Evolutionary conservation across 306 rosid genomes (phyloP), one percentile per base, ranked within the genome.

Genomic region (Chamaecrista fasciculata): DNA sequence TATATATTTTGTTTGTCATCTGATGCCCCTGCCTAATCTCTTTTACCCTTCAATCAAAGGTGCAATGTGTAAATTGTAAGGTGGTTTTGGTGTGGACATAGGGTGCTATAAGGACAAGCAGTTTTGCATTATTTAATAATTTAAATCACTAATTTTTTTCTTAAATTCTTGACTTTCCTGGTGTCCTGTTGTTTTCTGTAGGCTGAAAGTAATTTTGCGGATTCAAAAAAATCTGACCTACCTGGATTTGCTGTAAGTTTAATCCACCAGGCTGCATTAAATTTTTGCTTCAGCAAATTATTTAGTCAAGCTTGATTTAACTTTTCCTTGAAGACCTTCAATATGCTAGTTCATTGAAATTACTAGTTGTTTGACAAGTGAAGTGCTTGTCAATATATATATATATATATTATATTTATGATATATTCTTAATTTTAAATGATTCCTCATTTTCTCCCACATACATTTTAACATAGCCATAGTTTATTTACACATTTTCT

Each of bases 221-320:
- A 87, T 72, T 19, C 86, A 4, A 87, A 70, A 84, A 87, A 85
- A 80, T 60, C 86, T 21, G 93, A 87, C 4, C 76, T 87, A 69
- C 93, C 93, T 73, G 87, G 85, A 78, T 87, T 70, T 76, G 89
- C 87, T 67, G 93, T 87, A 78, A 69, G 93, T 78, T 71, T 72
- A 34, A 23, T 67, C 49, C 43, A 20, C 52, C 31, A 3, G 26
- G 9, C 73, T 60, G 46, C 53, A 33, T 7, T 57, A 44, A 11
- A 61, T 76, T 28, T 36, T 69, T 69, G n/a, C 26, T 76, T 72
- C 68, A 42, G 20, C 37, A 39, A 53, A 19, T 52, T 40, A 69
- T 52, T 16, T 6, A 53, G 46, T 42, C 42, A 67, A 70, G 21
- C 66, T 53, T 59, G 53, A 70, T 58, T 34, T 1, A 7, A 8